Evolutionary conservation across 148 eudicot species (phyloP), one percentile per base, ranked within the genome.

Genomic region (Rheum nobile): DNA sequence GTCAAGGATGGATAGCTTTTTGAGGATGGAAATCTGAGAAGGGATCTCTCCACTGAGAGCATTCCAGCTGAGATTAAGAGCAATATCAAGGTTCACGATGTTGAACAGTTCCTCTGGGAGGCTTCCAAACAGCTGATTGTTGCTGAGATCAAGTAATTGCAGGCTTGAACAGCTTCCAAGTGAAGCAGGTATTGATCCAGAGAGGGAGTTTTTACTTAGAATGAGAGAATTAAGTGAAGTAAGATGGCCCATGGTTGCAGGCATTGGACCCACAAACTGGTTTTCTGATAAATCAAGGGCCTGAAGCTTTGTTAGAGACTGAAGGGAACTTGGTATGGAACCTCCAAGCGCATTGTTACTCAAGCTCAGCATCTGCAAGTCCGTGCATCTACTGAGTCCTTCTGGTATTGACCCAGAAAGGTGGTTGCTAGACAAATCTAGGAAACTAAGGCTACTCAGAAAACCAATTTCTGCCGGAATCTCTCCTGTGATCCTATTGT

Each of bases 41-140:
- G 98, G 91, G 54, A 92, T 86, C 63, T 29, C 74, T 4, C 96
- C 98, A 32, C 75, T 83, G 6, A 92, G 78, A 16, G 26, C 78
- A 75, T 92, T 92, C 81, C 90, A 84, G 81, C 98, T 90, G 78
- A 92, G 78, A 74, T 92, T 92, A 8, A 92, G 74, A 31, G 91
- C 84, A 39, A 92, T 90, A 50, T 90, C 91, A 32, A 92, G 96
- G 38, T 87, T 83, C 68, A 84, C 85, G 38, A 92, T 84, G 34
- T 80, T 77, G 54, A 87, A 83, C 24, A 92, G 71, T 43, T 92
- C 87, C 8, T 67, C 48, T 1, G 93, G 96, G 12, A 92, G 87
- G 26, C 80, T 73, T 9, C 91, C 96, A 13, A 82, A 78, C 11
- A 92, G 76, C 10, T 71, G 32, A 55, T 92, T 92, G 68, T 78